Percentiles rank a stretch among this genome's conserved stretches.
Conservation (phyloP, 257 asterid species). For the Petunia secreta region DNA sequence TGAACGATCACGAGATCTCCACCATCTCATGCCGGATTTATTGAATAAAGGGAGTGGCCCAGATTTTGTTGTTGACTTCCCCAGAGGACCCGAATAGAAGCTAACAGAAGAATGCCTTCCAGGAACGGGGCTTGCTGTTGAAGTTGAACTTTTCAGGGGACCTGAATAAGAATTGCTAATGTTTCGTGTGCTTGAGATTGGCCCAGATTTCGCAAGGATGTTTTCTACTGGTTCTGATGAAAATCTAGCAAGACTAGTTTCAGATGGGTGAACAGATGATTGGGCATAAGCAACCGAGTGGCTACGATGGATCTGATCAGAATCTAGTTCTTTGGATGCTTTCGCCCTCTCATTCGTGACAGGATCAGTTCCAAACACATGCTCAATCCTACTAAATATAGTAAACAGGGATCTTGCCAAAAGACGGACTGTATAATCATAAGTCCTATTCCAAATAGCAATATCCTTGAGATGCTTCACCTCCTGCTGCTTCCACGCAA, state of each 20-base stretch:
- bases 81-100: conserved; percentile 73
- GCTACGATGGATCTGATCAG: conserved; percentile 52
- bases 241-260: conserved; percentile 56
- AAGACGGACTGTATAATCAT: conserved; percentile 70
- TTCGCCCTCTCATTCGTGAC: conserved; percentile 49
- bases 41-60: conserved; percentile 50
- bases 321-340: conserved; percentile 48
- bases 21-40: conserved; percentile 50
- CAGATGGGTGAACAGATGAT: conserved; percentile 80
- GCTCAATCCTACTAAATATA: conserved; percentile 65
- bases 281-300: conserved; percentile 68
- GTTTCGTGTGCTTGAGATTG: conserved; percentile 52
- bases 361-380: conserved; percentile 67
- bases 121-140: conserved; percentile 44
- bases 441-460: conserved; percentile 81
- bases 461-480: conserved; percentile 68
- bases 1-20: conserved; percentile 66
- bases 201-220: conserved; percentile 65
- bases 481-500: conserved; percentile 74
- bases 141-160: conserved; percentile 51
- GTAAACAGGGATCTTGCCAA: conserved; percentile 81
- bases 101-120: conserved; percentile 40
- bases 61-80: conserved; percentile 48
- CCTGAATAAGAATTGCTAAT: conserved; percentile 55
- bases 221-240: conserved; percentile 51